phyloP scores from a whole-genome alignment of 139 green algal genomes.

The Picochlorum sp. region DNA sequence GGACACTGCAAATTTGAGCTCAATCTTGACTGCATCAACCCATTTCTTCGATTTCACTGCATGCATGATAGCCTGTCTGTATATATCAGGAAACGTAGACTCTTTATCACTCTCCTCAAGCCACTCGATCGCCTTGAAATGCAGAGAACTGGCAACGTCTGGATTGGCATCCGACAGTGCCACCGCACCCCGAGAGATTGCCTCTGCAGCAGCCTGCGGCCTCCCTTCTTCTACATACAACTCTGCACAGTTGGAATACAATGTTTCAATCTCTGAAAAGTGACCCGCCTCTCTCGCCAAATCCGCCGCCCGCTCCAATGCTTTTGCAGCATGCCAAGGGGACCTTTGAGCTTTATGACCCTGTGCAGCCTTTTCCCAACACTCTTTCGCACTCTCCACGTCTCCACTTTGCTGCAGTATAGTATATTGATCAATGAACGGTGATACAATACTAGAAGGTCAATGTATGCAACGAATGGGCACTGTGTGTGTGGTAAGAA shows the following conservation, averaged over 20 bases:
- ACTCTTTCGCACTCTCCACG: slow-evolving; percentile 38
- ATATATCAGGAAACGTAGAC: slow-evolving; percentile 37
- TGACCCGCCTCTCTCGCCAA: slow-evolving; percentile 7
- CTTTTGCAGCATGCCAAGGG: slow-evolving; percentile 66
- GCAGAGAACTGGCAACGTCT: slow-evolving; percentile 17
- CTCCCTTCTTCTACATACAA: slow-evolving; percentile 46
- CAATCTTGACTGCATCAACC: slow-evolving; percentile 39
- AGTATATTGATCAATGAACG: no score
- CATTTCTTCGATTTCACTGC: slow-evolving; percentile 27
- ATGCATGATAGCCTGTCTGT: slow-evolving; percentile 23
- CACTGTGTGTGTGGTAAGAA: not conserved
- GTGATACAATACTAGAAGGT: no score
- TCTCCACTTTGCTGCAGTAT: slow-evolving; percentile 42
- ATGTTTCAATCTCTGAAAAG: slow-evolving; percentile 11
- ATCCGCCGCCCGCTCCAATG: slow-evolving; percentile 33
- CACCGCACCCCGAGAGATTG: slow-evolving; percentile 42
- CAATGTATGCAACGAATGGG: no score
- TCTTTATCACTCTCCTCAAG: slow-evolving; percentile 51
- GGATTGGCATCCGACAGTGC: slow-evolving; percentile 40
- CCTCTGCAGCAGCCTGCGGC: slow-evolving; percentile 46
- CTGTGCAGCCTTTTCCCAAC: slow-evolving; percentile 55
- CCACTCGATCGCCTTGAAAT: slow-evolving; percentile 30
- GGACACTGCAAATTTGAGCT: slow-evolving; percentile 51
- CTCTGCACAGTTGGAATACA: slow-evolving; percentile 32
- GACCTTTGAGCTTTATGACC: slow-evolving; percentile 58